Percentiles rank a stretch among this genome's conserved stretches.
Evolutionary conservation across 164 flowering plant genomes (phyloP).

Genomic region (Vitis riparia): DNA sequence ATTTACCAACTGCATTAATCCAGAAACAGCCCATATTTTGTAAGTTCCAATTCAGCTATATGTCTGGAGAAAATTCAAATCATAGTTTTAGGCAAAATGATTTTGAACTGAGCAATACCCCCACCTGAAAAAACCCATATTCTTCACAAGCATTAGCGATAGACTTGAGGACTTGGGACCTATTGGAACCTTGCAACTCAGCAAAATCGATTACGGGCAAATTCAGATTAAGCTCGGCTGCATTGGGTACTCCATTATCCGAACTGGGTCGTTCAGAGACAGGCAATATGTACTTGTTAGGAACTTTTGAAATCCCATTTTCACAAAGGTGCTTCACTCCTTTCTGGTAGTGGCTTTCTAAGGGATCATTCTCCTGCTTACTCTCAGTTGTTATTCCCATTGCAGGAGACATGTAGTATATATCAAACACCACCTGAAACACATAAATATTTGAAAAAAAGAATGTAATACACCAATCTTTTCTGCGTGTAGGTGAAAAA

Average conservation of each 20-base stretch:
- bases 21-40: too few relatives aligned
- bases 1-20: slow-evolving; percentile 60
- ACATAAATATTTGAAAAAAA: not conserved
- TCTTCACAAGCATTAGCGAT: slow-evolving; percentile 72
- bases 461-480: not conserved
- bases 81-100: not conserved
- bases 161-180: slow-evolving; percentile 48
- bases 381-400: slow-evolving; percentile 16
- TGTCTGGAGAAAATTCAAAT: not conserved
- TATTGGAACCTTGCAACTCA: slow-evolving; percentile 51
- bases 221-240: slow-evolving; percentile 21
- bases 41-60: too few relatives aligned
- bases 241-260: not conserved
- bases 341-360: slow-evolving; percentile 45
- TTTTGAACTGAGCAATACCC: not conserved
- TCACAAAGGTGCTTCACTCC: slow-evolving; percentile 77
- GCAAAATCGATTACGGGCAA: slow-evolving; percentile 77
- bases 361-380: slow-evolving; percentile 8
- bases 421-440: not conserved
- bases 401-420: slow-evolving; percentile 31
- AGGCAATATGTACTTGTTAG: slow-evolving; percentile 74
- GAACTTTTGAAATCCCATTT: slow-evolving; percentile 55
- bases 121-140: slow-evolving; percentile 83
- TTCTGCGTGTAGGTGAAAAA: not conserved
- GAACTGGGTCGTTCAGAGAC: slow-evolving; percentile 48